Base-by-base conservation (phyloP, 1,284 basidiomycete species). In the Pseudozyma sp. region DNA sequence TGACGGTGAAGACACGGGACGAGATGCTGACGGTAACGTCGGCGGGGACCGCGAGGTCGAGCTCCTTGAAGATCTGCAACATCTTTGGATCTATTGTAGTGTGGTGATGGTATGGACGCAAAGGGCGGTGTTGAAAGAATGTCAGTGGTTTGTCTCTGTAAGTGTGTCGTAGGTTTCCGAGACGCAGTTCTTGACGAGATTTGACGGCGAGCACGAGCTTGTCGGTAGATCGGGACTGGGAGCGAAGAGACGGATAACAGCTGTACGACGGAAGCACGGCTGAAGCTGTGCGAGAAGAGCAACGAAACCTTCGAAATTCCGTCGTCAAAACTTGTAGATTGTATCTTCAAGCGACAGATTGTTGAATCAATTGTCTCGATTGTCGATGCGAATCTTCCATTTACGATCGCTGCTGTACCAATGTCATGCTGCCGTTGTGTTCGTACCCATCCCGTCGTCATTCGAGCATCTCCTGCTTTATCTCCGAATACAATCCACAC, bases 11-110 rank as follows among this genome's bases (percentile, higher is more conserved):
- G 63, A 80, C 61, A 53, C 83, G 81, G 40, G 83, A 74, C 73
- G 79, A 70, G 57, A 85, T 52, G 64, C 61, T 66, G 72, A 84
- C 77, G 64, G 70, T 40, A 50, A 84, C 77, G 58, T 76, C 79
- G 51, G 59, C 60, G 51, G 83, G 83, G 72, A 85, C 77, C 52
- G 67, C 77, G 52, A 85, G 79, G 66, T 85, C 83, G 59, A 84
- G 70, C 66, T 85, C 83, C 83, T 85, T 85, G 80, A 77, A 85
- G 76, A 85, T 79, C 62, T 84, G 82, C 64, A 85, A 71, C 83
- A 85, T 85, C 61, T 67, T 74, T 62, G 38, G 19, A 25, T 25
- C 10, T 25, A 25, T 47, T 11, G 14, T 13, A 47, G 21, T 11
- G 14, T 21, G 14, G 19, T 25, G 45, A 10, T 47, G 9, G 19